Conservation (phyloP, 1,284 basidiomycete genomes). For the Tilletia caries region DNA sequence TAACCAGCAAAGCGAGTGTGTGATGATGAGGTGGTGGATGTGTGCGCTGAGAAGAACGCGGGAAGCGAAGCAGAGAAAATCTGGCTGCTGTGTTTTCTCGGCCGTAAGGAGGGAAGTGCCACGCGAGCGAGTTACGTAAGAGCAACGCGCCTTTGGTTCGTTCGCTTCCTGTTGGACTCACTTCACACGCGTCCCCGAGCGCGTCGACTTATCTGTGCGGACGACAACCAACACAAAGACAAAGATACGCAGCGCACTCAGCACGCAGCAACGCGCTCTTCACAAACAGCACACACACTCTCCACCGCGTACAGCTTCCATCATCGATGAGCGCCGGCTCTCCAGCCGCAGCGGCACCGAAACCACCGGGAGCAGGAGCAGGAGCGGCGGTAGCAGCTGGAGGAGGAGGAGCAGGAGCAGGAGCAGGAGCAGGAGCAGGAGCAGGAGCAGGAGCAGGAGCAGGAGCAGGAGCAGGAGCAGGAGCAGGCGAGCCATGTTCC, state of each 20-base stretch:
- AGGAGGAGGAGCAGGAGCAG: background rate
- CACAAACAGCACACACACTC: too few species aligned
- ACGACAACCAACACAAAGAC: too few species aligned
- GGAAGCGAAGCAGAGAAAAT: too few species aligned
- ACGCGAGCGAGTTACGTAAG: too few species aligned
- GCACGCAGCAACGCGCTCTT: too few species aligned
- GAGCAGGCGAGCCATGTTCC: slow-evolving; percentile 61
- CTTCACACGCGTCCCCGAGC: too few species aligned
- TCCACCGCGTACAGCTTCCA: background rate
- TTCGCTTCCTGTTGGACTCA: too few species aligned
- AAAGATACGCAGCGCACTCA: too few species aligned
- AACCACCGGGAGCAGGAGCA: background rate
- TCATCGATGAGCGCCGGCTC: background rate
- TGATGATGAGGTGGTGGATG: background rate
- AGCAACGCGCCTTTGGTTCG: too few species aligned
- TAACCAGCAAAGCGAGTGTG: slow-evolving; percentile 7
- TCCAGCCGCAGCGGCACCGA: background rate
- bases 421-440: background rate
- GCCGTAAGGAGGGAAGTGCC: too few species aligned
- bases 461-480: background rate
- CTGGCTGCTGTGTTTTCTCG: too few species aligned
- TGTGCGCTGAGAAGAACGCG: background rate
- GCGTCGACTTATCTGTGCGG: too few species aligned
- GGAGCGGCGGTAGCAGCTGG: background rate
- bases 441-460: background rate